A percentile compares a stretch with the other conserved stretches of the same genome.
Evolutionary conservation across 2,329 filamentous ascomycete species (phyloP).

Genomic region (Cordyceps militaris): DNA sequence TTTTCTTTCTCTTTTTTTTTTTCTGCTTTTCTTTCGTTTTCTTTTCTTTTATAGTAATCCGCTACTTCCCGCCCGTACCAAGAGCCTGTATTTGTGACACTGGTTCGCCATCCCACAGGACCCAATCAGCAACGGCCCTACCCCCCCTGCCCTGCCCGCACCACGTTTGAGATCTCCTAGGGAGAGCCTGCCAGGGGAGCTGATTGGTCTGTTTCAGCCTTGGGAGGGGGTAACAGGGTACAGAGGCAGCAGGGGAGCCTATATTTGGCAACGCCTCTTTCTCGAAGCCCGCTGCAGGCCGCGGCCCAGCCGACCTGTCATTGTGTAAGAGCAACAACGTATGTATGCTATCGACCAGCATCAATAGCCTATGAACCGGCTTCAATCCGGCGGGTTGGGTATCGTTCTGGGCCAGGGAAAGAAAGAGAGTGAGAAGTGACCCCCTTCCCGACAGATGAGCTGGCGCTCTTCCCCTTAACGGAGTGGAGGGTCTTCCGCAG

Average conservation of each 20-base stretch:
- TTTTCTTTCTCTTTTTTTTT: not conserved
- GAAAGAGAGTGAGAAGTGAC: not conserved
- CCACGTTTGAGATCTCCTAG: not conserved
- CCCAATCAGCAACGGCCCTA: not conserved
- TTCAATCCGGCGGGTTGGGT: not conserved
- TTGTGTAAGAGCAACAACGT: not conserved
- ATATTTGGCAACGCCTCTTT: not conserved
- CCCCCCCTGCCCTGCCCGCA: not conserved
- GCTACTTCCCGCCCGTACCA: not conserved
- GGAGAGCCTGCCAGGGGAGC: not conserved
- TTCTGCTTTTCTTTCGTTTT: not conserved
- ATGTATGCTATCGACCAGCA: not conserved
- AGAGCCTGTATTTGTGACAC: not conserved
- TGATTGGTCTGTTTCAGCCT: conserved; percentile 11
- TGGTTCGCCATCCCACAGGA: not conserved
- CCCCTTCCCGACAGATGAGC: not conserved
- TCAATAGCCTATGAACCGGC: not conserved
- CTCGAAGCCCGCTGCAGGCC: not conserved
- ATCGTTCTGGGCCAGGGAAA: not conserved
- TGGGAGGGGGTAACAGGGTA: not conserved
- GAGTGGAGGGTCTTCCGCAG: not conserved
- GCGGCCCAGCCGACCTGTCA: not conserved
- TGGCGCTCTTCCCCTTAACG: not conserved
- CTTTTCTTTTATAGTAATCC: not conserved
- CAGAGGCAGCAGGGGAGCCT: not conserved